These are phyloP conservation scores for Rubus idaeus DNA, from an alignment of 306 rosid genomes.

Conservation along the genomic window DNA sequence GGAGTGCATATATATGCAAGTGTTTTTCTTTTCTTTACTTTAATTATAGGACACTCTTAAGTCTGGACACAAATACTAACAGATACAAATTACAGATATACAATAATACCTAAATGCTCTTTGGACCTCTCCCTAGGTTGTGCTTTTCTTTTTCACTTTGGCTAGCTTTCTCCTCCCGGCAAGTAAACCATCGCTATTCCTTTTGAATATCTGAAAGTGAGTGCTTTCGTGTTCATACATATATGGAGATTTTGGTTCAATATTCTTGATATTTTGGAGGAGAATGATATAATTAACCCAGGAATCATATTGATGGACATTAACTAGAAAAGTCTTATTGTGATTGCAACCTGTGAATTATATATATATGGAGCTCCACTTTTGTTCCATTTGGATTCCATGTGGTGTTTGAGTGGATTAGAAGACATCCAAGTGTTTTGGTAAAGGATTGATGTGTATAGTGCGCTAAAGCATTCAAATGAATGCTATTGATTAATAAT, in stretches of 20 bases:
- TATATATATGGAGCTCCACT: not conserved
- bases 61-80: not conserved
- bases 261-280: not conserved
- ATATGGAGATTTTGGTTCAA: slow-evolving; percentile 6
- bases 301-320: not conserved
- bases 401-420: slow-evolving; percentile 11
- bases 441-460: not conserved
- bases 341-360: not conserved
- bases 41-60: slow-evolving; percentile 21
- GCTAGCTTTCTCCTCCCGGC: slow-evolving; percentile 42
- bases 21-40: slow-evolving; percentile 23
- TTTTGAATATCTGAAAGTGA: slow-evolving; percentile 22
- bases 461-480: not conserved
- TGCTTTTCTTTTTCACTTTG: slow-evolving; percentile 15
- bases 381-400: not conserved
- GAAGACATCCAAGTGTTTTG: not conserved
- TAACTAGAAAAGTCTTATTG: not conserved
- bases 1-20: slow-evolving; percentile 19
- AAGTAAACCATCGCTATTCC: slow-evolving; percentile 37
- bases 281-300: not conserved
- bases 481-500: not conserved
- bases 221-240: slow-evolving; percentile 20
- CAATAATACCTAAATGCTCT: not conserved
- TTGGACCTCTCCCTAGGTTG: not conserved
- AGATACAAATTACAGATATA: not conserved